These are phyloP conservation scores for Globisporangium spiculum DNA, from an alignment of 352 stramenopile genomes.

Conservation along the genomic window DNA sequence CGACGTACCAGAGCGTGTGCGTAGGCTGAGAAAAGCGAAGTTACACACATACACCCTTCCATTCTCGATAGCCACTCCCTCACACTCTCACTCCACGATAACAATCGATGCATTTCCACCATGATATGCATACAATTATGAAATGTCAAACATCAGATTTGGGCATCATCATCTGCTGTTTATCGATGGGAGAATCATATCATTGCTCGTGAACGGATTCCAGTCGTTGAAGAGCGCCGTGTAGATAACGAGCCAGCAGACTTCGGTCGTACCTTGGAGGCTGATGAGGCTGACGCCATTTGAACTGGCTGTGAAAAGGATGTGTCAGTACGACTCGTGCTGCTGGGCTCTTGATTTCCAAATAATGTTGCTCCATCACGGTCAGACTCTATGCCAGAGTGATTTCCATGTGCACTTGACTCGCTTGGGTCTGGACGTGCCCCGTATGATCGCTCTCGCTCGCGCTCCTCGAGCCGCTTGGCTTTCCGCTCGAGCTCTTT, in stretches of 20 bases:
- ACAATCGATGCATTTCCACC: constrained; percentile 7
- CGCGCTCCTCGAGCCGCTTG: constrained; percentile 12
- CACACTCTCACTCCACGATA: neutral
- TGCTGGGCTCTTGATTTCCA: neutral
- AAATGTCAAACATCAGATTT: constrained; percentile 10
- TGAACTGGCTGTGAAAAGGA: neutral
- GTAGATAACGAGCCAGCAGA: constrained; percentile 18
- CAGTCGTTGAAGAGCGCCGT: neutral
- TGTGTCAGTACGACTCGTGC: too few relatives aligned
- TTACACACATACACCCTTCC: neutral
- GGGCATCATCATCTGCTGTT: neutral
- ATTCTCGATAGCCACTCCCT: neutral
- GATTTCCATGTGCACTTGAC: neutral
- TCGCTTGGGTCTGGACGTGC: neutral
- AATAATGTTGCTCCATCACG: neutral
- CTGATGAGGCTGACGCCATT: neutral
- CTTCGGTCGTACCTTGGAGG: constrained; percentile 23
- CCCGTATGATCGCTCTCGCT: constrained; percentile 2
- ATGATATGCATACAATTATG: constrained; percentile 4
- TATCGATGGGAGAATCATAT: neutral
- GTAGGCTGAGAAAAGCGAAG: constrained; percentile 37
- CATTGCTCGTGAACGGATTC: neutral
- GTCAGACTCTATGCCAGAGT: neutral
- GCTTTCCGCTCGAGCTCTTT: constrained; percentile 57
- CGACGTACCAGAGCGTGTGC: constrained; percentile 94